Conservation (phyloP, 1,284 basidiomycete genomes). For the Vanrija sp. region DNA sequence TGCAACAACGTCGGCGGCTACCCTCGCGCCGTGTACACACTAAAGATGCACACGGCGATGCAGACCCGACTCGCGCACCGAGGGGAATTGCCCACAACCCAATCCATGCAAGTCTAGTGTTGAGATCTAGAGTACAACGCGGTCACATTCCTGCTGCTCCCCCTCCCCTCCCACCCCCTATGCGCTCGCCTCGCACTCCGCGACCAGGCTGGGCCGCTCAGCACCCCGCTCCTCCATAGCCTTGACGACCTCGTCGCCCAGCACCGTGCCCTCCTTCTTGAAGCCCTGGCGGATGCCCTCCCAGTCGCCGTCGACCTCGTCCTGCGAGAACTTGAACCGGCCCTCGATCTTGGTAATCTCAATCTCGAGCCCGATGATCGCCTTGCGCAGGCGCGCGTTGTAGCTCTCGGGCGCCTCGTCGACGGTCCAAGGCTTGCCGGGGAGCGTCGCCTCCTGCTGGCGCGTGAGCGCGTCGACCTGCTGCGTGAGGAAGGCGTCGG, state of each 20-base stretch:
- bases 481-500: slow-evolving; percentile 23
- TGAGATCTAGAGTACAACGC: no score
- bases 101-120: no score
- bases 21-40: no score
- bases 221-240: slow-evolving; percentile 28
- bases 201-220: background rate
- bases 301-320: slow-evolving; percentile 41
- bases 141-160: no score
- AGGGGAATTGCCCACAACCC: no score
- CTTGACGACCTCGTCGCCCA: slow-evolving; percentile 30
- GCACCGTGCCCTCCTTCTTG: slow-evolving; percentile 20
- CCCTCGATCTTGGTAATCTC: slow-evolving; percentile 42
- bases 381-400: slow-evolving; percentile 40
- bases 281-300: slow-evolving; percentile 46
- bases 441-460: slow-evolving; percentile 21
- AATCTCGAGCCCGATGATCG: slow-evolving; percentile 49
- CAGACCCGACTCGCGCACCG: no score
- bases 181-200: no score
- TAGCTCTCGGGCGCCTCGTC: slow-evolving; percentile 44
- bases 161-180: no score
- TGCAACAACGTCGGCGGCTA: no score
- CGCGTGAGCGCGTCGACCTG: slow-evolving; percentile 35
- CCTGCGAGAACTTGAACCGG: slow-evolving; percentile 48
- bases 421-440: slow-evolving; percentile 37
- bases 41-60: no score